Evolutionary conservation across 768 basidiomycete genomes (phyloP).

Genomic region (Lentinula lateritia): DNA sequence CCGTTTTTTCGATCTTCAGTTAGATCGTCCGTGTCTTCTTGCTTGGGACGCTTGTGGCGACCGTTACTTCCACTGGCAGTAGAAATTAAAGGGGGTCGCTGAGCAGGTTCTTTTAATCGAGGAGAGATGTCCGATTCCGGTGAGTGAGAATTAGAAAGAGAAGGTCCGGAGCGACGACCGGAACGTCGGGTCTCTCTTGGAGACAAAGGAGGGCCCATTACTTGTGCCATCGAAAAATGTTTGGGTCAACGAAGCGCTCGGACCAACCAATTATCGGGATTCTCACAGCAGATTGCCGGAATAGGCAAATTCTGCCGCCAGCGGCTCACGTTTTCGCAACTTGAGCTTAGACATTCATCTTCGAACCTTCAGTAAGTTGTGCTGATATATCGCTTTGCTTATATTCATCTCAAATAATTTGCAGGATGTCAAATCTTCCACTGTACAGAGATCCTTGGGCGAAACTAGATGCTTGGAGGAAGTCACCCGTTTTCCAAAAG

Average conservation of each 20-base stretch:
- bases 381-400: not conserved
- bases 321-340: not conserved
- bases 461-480: constrained; percentile 89
- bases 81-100: constrained; percentile 33
- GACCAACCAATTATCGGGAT: not conserved
- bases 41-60: constrained; percentile 60
- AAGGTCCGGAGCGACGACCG: constrained; percentile 65
- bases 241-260: not conserved
- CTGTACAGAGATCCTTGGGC: constrained; percentile 93
- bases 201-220: constrained; percentile 72
- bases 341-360: not conserved
- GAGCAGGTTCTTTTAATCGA: constrained; percentile 39
- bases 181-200: constrained; percentile 76
- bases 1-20: constrained; percentile 50
- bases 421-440: constrained; percentile 56
- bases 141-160: constrained; percentile 65
- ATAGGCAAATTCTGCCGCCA: not conserved
- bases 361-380: not conserved
- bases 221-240: constrained; percentile 47
- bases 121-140: constrained; percentile 64
- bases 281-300: not conserved
- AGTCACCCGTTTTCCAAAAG: constrained; percentile 82
- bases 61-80: constrained; percentile 25
- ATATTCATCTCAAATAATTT: not conserved
- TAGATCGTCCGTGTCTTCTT: constrained; percentile 66